Evolutionary conservation across 139 green algal species (phyloP), one percentile per base, ranked within the genome.

Genomic region (Parachlorella kessleri): DNA sequence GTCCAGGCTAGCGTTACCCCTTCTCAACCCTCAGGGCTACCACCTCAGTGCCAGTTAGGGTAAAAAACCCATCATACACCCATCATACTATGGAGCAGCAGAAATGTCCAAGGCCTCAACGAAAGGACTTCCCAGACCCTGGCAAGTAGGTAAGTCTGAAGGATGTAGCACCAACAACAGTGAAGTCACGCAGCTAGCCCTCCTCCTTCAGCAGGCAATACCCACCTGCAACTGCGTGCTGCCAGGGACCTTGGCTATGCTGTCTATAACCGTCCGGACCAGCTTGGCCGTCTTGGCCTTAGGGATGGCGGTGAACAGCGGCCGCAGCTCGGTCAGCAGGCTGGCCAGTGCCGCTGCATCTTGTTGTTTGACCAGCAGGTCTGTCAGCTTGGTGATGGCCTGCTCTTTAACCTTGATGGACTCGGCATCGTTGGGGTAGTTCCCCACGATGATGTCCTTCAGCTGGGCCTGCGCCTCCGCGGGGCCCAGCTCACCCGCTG

Each of bases 211-310:
- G 18, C n/a, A n/a, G n/a, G n/a, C n/a, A n/a, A n/a, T 9, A 14
- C 82, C 26, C 66, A 98, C 93, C 91, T 98, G 96, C 38, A 98
- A 83, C 55, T 91, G 64, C 36, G 91, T 96, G 1, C 91, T 96
- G 54, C 91, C 84, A 0, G 96, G 96, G 38, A 99, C 86, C 37
- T 93, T 94, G 9, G 91, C 88, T 39, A 99, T 95, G 54, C 87
- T 87, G 68, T 99, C 97, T 30, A 99, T 98, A 38, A 99, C 89
- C 4, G 73, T 94, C 21, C 97, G 85, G 21, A 99, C 96, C 28
- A 99, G 92, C 88, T 99, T 99, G 40, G 97, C 97, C 3, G 97
- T 99, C 84, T 99, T 99, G 30, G 97, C 97, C 77, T 99, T 99
- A 28, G 97, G 93, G 36, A 99, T 94, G 32, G 79, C 68, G 18